A percentile compares a stretch with the other conserved stretches of the same genome.
These are phyloP conservation scores for Panicum hallii DNA, from an alignment of 202 grass and related monocot genomes.

Conservation along the genomic window DNA sequence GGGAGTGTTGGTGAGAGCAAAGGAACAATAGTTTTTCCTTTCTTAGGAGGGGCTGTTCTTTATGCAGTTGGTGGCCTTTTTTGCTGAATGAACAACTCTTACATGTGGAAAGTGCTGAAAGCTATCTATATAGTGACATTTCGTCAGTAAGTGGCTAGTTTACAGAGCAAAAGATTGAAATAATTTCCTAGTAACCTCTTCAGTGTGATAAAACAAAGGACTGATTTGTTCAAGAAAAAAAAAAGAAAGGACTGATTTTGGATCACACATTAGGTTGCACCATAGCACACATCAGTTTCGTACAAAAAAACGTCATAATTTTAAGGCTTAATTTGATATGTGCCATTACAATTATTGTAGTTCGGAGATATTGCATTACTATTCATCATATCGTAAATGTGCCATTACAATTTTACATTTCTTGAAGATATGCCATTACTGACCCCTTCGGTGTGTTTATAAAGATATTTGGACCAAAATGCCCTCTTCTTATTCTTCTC, in stretches of 20 bases:
- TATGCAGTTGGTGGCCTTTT: not conserved
- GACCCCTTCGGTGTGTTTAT: too few species aligned
- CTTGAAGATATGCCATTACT: too few species aligned
- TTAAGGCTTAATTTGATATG: not conserved
- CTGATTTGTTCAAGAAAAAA: not conserved
- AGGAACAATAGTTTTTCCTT: not conserved
- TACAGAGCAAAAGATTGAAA: not conserved
- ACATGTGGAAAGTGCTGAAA: not conserved
- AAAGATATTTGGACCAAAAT: too few species aligned
- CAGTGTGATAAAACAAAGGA: not conserved
- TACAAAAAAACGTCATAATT: not conserved
- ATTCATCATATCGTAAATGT: too few species aligned
- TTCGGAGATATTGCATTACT: too few species aligned
- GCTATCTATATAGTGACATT: not conserved
- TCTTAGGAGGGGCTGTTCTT: not conserved
- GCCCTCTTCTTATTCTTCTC: too few species aligned
- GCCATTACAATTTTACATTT: too few species aligned
- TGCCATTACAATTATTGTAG: too few species aligned
- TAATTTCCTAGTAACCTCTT: not conserved
- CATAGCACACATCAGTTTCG: not conserved
- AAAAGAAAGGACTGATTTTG: not conserved
- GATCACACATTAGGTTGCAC: not conserved
- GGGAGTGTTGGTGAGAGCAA: not conserved
- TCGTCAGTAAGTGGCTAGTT: not conserved
- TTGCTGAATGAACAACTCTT: conserved; percentile 11